A percentile compares a stretch with the other conserved stretches of the same genome.
These are phyloP conservation scores for Kuraishia capsulata DNA, from an alignment of 805 yeast species.

Conservation along the genomic window DNA sequence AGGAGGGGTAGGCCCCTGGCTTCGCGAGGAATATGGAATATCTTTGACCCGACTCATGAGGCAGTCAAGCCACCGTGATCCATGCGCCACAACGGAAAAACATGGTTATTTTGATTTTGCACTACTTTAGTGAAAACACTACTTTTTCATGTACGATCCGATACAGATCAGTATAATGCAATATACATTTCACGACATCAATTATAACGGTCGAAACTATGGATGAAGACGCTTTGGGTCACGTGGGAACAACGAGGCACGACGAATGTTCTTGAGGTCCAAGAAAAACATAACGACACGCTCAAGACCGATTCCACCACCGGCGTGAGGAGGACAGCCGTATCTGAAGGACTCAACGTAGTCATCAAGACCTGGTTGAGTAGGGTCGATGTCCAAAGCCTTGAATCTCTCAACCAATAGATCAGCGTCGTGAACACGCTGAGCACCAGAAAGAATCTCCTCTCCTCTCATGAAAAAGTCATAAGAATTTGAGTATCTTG, in stretches of 20 bases:
- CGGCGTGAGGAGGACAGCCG: conserved; percentile 99
- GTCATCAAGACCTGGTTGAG: conserved; percentile 75
- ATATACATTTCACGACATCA: no score
- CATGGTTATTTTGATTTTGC: no score
- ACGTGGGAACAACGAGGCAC: conserved; percentile 99
- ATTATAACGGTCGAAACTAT: no score
- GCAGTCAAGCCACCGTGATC: no score
- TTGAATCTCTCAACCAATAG: conserved; percentile 74
- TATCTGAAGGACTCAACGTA: conserved; percentile 87
- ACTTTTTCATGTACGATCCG: no score
- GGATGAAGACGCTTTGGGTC: conserved; percentile 95
- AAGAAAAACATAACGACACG: conserved; percentile 98
- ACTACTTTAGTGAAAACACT: no score
- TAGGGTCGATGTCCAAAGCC: conserved; percentile 75
- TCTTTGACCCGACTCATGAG: no score
- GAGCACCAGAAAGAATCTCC: conserved; percentile 98
- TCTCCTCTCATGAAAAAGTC: conserved; percentile 99
- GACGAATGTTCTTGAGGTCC: conserved; percentile 93
- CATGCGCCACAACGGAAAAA: no score
- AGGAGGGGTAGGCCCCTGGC: no score
- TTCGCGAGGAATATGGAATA: no score
- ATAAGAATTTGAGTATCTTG: conserved; percentile 92
- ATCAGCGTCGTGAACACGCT: conserved; percentile 93
- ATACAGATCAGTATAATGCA: no score
- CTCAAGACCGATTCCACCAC: conserved; percentile 99